Percentiles rank a stretch among this genome's conserved stretches.
Evolutionary conservation across 1,284 basidiomycete genomes (phyloP).

Genomic region (Trichosporon faecale): DNA sequence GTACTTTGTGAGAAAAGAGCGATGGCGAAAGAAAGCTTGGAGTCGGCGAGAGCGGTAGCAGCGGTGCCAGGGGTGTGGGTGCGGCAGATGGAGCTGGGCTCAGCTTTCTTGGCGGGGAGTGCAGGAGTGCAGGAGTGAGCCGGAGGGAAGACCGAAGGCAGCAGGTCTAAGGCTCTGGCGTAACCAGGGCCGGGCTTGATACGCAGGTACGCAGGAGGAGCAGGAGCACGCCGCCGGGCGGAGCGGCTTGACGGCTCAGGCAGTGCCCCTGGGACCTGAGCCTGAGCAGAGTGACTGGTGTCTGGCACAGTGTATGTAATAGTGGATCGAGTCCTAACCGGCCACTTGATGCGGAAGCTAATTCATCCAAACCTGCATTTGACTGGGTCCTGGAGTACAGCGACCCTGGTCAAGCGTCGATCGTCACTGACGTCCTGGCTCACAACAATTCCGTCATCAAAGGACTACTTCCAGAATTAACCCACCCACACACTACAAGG

Average conservation of each 20-base stretch:
- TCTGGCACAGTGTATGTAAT: too few species aligned
- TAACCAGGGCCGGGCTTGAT: neutral
- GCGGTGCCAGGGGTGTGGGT: neutral
- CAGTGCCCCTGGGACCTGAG: neutral
- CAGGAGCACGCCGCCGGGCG: neutral
- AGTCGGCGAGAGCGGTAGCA: neutral
- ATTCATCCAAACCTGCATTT: neutral
- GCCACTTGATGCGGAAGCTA: neutral
- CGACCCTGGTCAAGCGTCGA: neutral
- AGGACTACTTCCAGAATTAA: neutral
- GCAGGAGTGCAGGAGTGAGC: too few species aligned
- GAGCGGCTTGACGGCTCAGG: neutral
- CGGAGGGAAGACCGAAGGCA: neutral
- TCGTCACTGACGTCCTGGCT: neutral
- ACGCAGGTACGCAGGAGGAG: neutral
- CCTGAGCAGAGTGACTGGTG: too few species aligned
- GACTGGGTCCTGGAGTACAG: neutral
- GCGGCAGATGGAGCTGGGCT: neutral
- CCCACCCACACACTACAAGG: neutral
- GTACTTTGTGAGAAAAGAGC: neutral
- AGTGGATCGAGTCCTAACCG: neutral
- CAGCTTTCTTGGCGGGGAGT: neutral
- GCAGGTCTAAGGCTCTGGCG: neutral
- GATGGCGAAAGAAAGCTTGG: neutral
- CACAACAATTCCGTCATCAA: neutral